phyloP scores from a whole-genome alignment of 192 early-diverging fungal genomes.

The Mortierella antarctica region DNA sequence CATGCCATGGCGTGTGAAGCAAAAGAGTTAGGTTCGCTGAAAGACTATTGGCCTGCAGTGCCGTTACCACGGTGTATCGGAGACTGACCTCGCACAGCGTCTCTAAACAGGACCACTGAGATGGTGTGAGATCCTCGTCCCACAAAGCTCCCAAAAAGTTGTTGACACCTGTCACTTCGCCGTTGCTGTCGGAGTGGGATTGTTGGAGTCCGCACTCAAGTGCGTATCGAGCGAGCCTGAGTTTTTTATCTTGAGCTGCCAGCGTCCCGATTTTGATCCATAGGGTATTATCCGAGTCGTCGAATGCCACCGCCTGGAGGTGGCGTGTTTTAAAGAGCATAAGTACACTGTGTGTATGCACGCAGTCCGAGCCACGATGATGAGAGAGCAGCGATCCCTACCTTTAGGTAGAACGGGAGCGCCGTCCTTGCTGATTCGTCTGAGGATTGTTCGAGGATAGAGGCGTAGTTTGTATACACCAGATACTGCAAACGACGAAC shows the following conservation, averaged over 20 bases:
- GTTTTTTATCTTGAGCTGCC: slow-evolving; percentile 36
- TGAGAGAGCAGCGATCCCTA: slow-evolving; percentile 3
- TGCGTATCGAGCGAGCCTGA: slow-evolving; percentile 40
- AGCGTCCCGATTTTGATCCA: slow-evolving; percentile 44
- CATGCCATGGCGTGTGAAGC: background rate
- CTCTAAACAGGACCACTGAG: slow-evolving; percentile 46
- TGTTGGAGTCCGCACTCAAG: slow-evolving; percentile 31
- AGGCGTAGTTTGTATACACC: slow-evolving; percentile 63
- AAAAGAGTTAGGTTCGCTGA: background rate
- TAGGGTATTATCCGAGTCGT: slow-evolving; percentile 37
- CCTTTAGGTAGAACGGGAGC: slow-evolving; percentile 58
- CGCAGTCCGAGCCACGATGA: background rate
- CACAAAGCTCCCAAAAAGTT: background rate
- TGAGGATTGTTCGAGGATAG: slow-evolving; percentile 51
- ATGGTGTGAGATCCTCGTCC: slow-evolving; percentile 34
- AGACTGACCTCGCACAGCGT: slow-evolving; percentile 38
- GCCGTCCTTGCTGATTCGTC: slow-evolving; percentile 36
- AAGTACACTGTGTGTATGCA: no score
- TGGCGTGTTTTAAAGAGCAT: no score
- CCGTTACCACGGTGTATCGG: no score
- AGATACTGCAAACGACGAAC: slow-evolving; percentile 58
- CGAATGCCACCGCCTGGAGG: slow-evolving; percentile 29
- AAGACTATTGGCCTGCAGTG: no score
- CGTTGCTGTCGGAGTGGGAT: background rate
- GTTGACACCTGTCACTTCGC: background rate